Evolutionary conservation across 2,329 filamentous ascomycete species (phyloP), one percentile per base, ranked within the genome.

Genomic region (Acarospora socialis): DNA sequence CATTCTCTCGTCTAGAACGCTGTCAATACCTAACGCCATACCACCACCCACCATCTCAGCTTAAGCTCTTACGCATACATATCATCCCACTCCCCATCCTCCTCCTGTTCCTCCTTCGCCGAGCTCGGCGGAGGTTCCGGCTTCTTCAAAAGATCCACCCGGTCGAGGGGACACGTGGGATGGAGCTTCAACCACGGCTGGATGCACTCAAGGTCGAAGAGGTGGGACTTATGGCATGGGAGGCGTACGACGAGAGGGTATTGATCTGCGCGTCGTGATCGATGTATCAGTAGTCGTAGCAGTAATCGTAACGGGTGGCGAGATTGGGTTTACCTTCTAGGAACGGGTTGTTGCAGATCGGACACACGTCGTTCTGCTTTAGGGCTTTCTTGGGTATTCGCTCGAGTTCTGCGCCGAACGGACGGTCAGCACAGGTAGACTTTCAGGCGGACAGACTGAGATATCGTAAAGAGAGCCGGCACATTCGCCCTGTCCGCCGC

Each of bases 181-280:
- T 73, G 68, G 34, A 77, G 55, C 41, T 73, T 65, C 40, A 77
- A 51, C 73, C 73, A 77, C 1, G 73, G 72, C 36, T 63, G 54
- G 38, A 77, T 70, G 50, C 73, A 77, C 44, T 77, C 72, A 16
- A 77, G 50, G 52, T 77, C 73, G 50, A 76, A 77, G 13, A 70
- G 45, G 48, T 77, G 73, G 21, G 65, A 65, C 10, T 65, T 57
- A 47, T 76, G 69, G 42, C 73, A 77, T 7, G 72, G 69, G 19
- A 77, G 49, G 17, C 63, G 60, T 27, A 77, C 71, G 21, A 77
- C 68, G 12, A 77, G 63, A n/a, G 73, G 72, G 43, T 74, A 72
- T 22, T 28, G 30, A 24, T 43, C 35, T 41, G 29, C 30, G 19
- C 8, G 12, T 17, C 4, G 19, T 7, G 13, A 32, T n/a, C n/a